phyloP scores from a whole-genome alignment of 306 rosid genomes.

The Sesbania bispinosa region DNA sequence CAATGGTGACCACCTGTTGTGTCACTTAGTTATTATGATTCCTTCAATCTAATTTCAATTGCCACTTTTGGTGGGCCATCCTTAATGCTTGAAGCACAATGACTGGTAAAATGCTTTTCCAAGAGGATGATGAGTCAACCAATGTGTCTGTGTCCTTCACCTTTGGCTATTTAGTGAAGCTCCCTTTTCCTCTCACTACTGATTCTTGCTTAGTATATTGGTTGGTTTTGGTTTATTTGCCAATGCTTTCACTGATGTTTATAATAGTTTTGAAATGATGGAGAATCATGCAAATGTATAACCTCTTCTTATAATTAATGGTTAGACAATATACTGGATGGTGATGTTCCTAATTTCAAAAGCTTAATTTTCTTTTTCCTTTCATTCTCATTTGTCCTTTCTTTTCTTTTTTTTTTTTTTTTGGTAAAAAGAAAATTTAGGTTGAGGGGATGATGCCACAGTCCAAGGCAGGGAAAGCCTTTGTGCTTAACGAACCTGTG shows the following conservation, averaged over 20 bases:
- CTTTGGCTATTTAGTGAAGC: background rate
- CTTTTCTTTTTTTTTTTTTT: too few species aligned
- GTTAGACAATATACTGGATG: background rate
- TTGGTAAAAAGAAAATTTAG: too few species aligned
- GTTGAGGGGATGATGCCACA: too few species aligned
- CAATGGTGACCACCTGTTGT: background rate
- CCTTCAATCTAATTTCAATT: background rate
- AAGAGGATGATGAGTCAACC: background rate
- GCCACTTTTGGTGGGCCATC: background rate
- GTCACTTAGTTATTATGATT: background rate
- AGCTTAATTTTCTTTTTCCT: background rate
- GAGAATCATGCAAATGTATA: background rate
- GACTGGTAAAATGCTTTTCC: background rate
- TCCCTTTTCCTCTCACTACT: background rate
- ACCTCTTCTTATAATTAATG: background rate
- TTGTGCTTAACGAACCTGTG: too few species aligned
- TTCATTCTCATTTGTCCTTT: background rate
- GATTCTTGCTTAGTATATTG: background rate
- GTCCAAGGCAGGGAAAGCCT: too few species aligned
- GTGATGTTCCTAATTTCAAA: background rate
- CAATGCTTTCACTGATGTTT: background rate
- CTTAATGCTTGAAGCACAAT: slow-evolving; percentile 2
- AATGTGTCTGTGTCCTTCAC: background rate
- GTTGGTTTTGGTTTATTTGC: background rate
- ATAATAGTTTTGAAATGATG: background rate